Conservation (phyloP, 306 rosid species). For the Inga oerstediana region DNA sequence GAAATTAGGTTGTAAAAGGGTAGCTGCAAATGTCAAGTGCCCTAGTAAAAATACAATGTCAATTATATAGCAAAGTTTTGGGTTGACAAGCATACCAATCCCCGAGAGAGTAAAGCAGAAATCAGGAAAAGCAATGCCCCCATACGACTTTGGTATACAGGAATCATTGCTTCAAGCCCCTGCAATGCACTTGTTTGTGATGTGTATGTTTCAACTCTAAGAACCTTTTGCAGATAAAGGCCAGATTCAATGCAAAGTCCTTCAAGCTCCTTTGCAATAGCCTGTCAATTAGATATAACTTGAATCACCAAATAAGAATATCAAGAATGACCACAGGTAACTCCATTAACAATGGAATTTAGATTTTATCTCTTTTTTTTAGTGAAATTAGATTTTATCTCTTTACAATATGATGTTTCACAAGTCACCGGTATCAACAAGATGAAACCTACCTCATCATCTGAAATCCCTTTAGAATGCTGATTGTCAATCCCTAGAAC, state of each 20-base stretch:
- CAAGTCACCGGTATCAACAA: conserved; percentile 24
- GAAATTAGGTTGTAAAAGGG: conserved; percentile 14
- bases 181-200: conserved; percentile 64
- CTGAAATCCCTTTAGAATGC: conserved; percentile 50
- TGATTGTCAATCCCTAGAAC: conserved; percentile 46
- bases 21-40: not conserved
- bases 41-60: not conserved
- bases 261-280: conserved; percentile 65
- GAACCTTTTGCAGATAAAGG: conserved; percentile 69
- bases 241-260: conserved; percentile 84
- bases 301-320: conserved; percentile 23
- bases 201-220: conserved; percentile 72
- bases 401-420: conserved; percentile 24
- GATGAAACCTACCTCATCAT: conserved; percentile 62
- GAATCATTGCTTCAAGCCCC: conserved; percentile 75
- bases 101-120: conserved; percentile 94
- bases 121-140: conserved; percentile 96
- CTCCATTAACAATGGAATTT: conserved; percentile 30
- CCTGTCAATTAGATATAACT: conserved; percentile 48
- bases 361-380: conserved; percentile 26
- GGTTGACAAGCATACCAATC: conserved; percentile 71
- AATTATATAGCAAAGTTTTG: conserved; percentile 25
- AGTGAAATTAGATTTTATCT: conserved; percentile 29
- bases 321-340: conserved; percentile 8
- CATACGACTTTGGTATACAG: conserved; percentile 86